Base-by-base conservation (phyloP, 73 alveolate genomes). In the Paraurostyla sp. region DNA sequence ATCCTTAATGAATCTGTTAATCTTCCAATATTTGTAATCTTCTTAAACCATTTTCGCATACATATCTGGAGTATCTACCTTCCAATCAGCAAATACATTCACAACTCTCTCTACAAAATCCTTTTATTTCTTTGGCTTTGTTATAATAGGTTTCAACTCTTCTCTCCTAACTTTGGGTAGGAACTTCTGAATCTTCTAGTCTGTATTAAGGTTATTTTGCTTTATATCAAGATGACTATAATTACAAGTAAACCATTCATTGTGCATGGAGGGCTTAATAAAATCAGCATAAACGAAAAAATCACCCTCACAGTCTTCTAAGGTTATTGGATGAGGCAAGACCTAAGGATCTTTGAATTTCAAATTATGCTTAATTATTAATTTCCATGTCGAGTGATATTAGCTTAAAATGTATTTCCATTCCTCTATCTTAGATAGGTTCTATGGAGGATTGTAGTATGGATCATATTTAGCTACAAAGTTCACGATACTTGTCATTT, bases 61-160 rank as follows among this genome's bases (percentile, higher is more conserved):
- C 0, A 45, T 23, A 0, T 58, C 63, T n/a, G 9, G 9, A 9
- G 91, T 91, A 48, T 91, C 96, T 45, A 45, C 83, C 68, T 85
- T 91, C 96, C 96, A 91, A 22, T 84, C 92, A 40, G 54, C 62
- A 71, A 91, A 91, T 13, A 84, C 91, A 25, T 76, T 43, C 0
- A 56, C 58, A 11, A 59, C 76, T 42, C 81, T 71, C 25, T 73
- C 88, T 65, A 52, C 46, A 45, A 46, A 48, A 22, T 1, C 27
- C 29, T 30, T 73, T 43, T 48, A 0, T 48, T 43, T 49, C 71
- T 48, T 73, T 18, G 71, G 71, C 16, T 1, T 20, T 43, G 13
- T 15, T 13, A 48, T n/a, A 45, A 23, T 32, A 33, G 71, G 71
- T 22, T 73, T 42, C 0, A 73, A 1, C 30, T 73, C 86, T 48